A percentile compares a stretch with the other conserved stretches of the same genome.
phyloP scores from a whole-genome alignment of 441 rosid genomes.

The Erodium texanum region DNA sequence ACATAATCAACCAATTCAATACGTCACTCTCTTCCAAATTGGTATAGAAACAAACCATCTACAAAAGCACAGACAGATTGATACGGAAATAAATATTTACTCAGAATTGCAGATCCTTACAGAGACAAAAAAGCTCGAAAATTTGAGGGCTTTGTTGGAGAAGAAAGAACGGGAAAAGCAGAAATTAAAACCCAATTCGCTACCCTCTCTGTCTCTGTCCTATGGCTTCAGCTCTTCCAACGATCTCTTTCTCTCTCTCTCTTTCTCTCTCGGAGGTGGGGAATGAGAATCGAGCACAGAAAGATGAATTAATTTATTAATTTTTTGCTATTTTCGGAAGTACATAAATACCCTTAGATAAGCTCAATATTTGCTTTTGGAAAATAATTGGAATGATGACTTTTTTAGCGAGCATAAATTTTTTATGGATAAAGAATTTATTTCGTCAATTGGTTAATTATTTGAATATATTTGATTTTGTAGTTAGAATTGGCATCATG shows the following conservation, averaged over 20 bases:
- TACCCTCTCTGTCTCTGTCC: background rate
- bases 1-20: background rate
- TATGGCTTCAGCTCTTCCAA: background rate
- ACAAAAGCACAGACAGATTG: background rate
- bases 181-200: slow-evolving; percentile 1
- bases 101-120: background rate
- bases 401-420: too few species aligned
- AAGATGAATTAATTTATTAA: background rate
- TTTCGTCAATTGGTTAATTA: too few species aligned
- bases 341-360: background rate
- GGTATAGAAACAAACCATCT: background rate
- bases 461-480: too few species aligned
- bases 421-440: too few species aligned
- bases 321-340: background rate
- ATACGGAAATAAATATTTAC: background rate
- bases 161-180: background rate
- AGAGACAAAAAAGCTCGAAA: background rate
- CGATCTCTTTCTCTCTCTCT: slow-evolving; percentile 3
- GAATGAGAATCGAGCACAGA: background rate
- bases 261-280: background rate
- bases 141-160: background rate
- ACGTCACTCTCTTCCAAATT: background rate
- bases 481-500: too few species aligned
- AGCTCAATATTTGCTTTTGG: background rate
- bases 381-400: too few species aligned